A percentile compares a stretch with the other conserved stretches of the same genome.
Conservation (phyloP, 352 stramenopile genomes). For the Globisporangium sylvaticum region DNA sequence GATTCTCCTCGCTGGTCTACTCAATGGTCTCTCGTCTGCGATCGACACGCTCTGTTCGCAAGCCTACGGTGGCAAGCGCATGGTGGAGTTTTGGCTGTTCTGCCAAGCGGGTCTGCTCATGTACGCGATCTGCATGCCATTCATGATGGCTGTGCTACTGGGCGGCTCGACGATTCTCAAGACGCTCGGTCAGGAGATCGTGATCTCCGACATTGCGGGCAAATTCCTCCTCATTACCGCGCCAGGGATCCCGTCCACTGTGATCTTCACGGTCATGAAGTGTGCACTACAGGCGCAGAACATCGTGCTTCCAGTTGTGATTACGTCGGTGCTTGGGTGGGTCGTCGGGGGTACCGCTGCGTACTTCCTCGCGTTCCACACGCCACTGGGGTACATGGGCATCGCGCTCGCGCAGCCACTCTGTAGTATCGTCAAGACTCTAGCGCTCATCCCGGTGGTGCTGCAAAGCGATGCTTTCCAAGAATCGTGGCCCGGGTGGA, state of each 20-base stretch:
- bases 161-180: neutral
- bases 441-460: neutral
- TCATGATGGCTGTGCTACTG: neutral
- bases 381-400: neutral
- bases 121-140: neutral
- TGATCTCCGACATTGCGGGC: neutral
- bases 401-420: neutral
- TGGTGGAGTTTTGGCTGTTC: conserved; percentile 58
- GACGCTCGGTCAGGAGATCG: neutral
- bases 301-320: neutral
- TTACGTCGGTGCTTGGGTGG: neutral
- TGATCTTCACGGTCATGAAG: neutral
- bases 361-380: neutral
- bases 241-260: neutral
- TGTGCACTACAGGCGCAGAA: neutral
- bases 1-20: neutral
- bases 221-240: neutral
- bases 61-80: conserved; percentile 54
- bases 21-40: conserved; percentile 35
- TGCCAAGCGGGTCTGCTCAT: conserved; percentile 4
- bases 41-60: conserved; percentile 78
- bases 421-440: neutral
- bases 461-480: neutral
- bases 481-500: conserved; percentile 13
- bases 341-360: neutral